These are phyloP conservation scores for Pseudogymnoascus sp. DNA, from an alignment of 2,329 filamentous ascomycete species.

Conservation along the genomic window DNA sequence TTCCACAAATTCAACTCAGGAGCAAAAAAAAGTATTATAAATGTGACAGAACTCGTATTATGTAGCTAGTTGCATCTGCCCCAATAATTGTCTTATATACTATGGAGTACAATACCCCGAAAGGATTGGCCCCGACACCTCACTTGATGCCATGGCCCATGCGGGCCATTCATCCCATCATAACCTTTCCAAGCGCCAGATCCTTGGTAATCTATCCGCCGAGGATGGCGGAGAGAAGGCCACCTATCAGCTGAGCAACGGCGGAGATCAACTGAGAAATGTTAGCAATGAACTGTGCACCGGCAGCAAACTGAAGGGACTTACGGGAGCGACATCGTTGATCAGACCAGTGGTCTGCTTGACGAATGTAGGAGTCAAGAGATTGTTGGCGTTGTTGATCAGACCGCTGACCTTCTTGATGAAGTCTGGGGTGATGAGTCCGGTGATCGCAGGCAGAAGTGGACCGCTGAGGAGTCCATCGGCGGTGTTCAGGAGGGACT, in stretches of 20 bases:
- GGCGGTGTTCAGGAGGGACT: not conserved
- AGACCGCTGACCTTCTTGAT: constrained; percentile 5
- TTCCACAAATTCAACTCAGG: not conserved
- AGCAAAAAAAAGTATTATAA: not conserved
- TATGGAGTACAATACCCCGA: not conserved
- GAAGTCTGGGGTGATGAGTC: not conserved
- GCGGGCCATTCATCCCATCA: not conserved
- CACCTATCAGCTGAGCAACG: not conserved
- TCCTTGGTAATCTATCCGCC: not conserved
- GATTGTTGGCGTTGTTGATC: constrained; percentile 3
- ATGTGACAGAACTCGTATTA: not conserved
- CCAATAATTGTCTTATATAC: not conserved
- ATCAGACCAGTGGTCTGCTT: not conserved
- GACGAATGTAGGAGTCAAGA: not conserved
- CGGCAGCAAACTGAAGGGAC: not conserved
- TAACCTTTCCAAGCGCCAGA: not conserved
- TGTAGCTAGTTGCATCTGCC: not conserved
- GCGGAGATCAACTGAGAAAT: not conserved
- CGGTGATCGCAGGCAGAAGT: not conserved
- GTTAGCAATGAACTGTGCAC: not conserved
- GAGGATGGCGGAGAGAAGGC: not conserved
- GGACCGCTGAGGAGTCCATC: not conserved
- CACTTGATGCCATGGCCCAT: not conserved
- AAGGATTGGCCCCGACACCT: not conserved
- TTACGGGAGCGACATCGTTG: not conserved